Evolutionary conservation across 1,284 basidiomycete genomes (phyloP).

Genomic region (Rhodotorula sp.): DNA sequence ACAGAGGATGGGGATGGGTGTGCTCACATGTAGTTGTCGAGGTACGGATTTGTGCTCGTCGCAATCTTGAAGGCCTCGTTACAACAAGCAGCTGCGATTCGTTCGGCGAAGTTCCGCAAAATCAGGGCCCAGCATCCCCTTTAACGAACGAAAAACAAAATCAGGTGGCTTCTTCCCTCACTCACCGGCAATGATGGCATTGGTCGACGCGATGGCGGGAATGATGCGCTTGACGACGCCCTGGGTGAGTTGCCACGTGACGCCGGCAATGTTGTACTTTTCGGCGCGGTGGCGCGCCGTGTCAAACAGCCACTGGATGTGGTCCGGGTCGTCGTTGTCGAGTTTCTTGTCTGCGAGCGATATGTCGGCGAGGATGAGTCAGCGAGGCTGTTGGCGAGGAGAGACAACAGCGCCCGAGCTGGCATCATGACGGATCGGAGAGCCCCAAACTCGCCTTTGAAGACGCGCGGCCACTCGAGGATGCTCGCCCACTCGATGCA

Average conservation of each 20-base stretch:
- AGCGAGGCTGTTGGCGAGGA: too few species aligned
- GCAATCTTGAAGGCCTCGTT: slow-evolving; percentile 99
- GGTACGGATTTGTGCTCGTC: slow-evolving; percentile 85
- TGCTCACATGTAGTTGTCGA: slow-evolving; percentile 87
- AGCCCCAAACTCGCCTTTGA: slow-evolving; percentile 65
- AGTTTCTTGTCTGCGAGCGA: slow-evolving; percentile 81
- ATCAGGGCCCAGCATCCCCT: too few species aligned
- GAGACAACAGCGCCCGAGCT: background rate
- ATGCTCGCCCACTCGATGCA: slow-evolving; percentile 99
- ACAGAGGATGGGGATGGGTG: too few species aligned
- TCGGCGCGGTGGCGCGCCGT: slow-evolving; percentile 76
- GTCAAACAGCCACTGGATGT: slow-evolving; percentile 91
- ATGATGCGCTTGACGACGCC: slow-evolving; percentile 99
- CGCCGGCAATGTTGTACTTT: slow-evolving; percentile 94
- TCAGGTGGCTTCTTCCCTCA: too few species aligned
- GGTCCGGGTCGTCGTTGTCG: slow-evolving; percentile 94
- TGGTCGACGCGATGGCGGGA: slow-evolving; percentile 94
- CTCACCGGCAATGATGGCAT: slow-evolving; percentile 88
- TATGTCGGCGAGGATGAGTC: too few species aligned
- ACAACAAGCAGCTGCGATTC: slow-evolving; percentile 79
- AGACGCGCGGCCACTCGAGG: slow-evolving; percentile 93
- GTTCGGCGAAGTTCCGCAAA: too few species aligned
- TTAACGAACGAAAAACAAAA: too few species aligned
- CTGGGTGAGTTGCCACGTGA: slow-evolving; percentile 96
- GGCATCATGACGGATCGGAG: background rate